phyloP scores from a whole-genome alignment of 345 rosid species.

The Populus tremula region DNA sequence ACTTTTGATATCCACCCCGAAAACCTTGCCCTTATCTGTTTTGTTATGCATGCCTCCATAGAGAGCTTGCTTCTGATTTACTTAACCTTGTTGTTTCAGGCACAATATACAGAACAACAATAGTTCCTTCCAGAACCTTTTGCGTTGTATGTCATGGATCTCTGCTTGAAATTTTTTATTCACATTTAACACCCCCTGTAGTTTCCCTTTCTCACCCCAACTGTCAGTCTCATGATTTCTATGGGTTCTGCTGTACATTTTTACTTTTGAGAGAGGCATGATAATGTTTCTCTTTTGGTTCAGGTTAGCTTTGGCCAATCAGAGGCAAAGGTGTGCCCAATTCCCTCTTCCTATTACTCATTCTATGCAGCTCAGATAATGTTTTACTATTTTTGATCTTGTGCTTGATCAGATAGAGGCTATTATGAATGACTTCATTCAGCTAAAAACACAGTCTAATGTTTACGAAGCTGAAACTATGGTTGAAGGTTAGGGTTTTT shows the following conservation, averaged over 20 bases:
- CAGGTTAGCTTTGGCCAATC: constrained; percentile 91
- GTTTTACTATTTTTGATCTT: background rate
- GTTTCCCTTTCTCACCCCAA: background rate
- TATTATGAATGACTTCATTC: constrained; percentile 88
- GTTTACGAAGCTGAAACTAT: constrained; percentile 85
- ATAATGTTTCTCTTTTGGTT: constrained; percentile 25
- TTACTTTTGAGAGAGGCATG: background rate
- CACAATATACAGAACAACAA: constrained; percentile 79
- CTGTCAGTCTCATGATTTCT: background rate
- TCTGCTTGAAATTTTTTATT: constrained; percentile 2
- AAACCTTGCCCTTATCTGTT: background rate
- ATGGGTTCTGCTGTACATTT: background rate
- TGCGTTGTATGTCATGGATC: constrained; percentile 55
- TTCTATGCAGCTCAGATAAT: background rate
- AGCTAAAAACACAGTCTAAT: constrained; percentile 77
- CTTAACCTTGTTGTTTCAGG: constrained; percentile 51
- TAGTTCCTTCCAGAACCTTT: constrained; percentile 90
- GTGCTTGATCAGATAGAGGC: constrained; percentile 67
- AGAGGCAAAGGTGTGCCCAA: constrained; percentile 74
- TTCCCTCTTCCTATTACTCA: background rate
- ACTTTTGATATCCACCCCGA: constrained; percentile 9
- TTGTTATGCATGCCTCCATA: background rate
- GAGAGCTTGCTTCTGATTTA: constrained; percentile 18
- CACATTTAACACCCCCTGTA: background rate
- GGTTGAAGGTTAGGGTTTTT: constrained; percentile 69